A percentile compares a stretch with the other conserved stretches of the same genome.
Evolutionary conservation across 1,284 basidiomycete genomes (phyloP).

Genomic region (Leccinum insigne): DNA sequence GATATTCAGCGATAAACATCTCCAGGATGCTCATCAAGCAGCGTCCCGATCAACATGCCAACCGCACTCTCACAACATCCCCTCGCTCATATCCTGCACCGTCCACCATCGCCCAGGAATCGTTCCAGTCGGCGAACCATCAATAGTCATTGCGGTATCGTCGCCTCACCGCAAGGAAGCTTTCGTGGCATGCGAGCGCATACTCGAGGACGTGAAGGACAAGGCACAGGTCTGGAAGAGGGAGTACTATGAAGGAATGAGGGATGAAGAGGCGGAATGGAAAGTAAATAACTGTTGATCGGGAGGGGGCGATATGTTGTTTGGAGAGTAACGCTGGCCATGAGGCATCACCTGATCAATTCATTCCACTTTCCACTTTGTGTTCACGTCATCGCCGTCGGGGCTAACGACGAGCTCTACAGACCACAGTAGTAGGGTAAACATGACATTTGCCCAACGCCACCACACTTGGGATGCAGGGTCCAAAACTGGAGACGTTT

Average conservation of each 20-base stretch:
- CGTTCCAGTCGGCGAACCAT: conserved; percentile 78
- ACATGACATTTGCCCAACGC: conserved; percentile 87
- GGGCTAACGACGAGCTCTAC: conserved; percentile 76
- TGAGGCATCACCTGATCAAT: conserved; percentile 10
- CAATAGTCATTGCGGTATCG: conserved; percentile 84
- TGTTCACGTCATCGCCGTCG: conserved; percentile 69
- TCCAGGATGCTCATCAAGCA: conserved; percentile 42
- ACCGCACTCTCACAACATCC: conserved; percentile 27
- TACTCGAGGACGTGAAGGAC: conserved; percentile 83
- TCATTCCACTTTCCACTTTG: conserved; percentile 81
- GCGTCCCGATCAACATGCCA: conserved; percentile 47
- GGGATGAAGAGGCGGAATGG: conserved; percentile 67
- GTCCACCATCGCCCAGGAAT: conserved; percentile 80
- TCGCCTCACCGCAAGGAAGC: conserved; percentile 85
- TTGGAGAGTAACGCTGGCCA: conserved; percentile 12
- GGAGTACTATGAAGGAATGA: conserved; percentile 76
- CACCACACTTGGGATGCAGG: conserved; percentile 89
- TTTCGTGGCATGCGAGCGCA: conserved; percentile 77
- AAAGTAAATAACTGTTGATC: conserved; percentile 55
- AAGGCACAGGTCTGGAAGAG: conserved; percentile 90
- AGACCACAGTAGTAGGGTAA: conserved; percentile 79
- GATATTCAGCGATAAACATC: too few relatives aligned
- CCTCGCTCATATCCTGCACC: conserved; percentile 52
- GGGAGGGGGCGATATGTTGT: conserved; percentile 7
- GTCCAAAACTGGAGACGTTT: conserved; percentile 57